Evolutionary conservation across 2,329 filamentous ascomycete genomes (phyloP).

Genomic region (Sporothrix phasma): DNA sequence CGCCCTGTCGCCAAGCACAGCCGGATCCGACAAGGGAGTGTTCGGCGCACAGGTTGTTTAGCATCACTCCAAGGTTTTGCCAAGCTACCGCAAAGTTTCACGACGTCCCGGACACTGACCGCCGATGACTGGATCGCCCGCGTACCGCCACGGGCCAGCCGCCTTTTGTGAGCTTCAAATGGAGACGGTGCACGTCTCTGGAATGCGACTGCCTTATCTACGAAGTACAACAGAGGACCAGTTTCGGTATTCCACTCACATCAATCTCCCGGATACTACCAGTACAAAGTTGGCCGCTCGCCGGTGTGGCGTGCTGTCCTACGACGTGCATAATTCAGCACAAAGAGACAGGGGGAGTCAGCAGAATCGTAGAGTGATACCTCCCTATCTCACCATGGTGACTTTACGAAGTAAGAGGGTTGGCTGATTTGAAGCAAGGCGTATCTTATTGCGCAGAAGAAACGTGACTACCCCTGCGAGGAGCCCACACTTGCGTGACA

Average conservation of each 20-base stretch:
- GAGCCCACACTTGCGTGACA: slow-evolving; percentile 1
- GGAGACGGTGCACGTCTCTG: neutral
- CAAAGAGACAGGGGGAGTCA: too few species aligned
- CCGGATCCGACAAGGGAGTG: neutral
- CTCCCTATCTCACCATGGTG: too few species aligned
- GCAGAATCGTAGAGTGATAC: too few species aligned
- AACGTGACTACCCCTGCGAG: neutral
- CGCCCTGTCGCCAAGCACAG: neutral
- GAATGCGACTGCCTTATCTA: neutral
- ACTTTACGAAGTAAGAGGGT: too few species aligned
- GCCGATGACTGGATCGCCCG: neutral
- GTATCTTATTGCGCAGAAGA: neutral
- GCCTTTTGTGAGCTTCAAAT: neutral
- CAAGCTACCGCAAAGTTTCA: too few species aligned
- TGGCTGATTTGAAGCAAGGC: too few species aligned
- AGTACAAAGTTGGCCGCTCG: too few species aligned
- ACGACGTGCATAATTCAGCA: too few species aligned
- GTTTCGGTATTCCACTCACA: neutral
- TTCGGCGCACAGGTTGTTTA: neutral
- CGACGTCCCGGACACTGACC: neutral
- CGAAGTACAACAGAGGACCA: neutral
- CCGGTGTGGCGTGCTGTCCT: neutral
- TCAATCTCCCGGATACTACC: neutral
- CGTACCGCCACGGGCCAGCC: neutral
- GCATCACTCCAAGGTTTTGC: neutral